Evolutionary conservation across 768 basidiomycete species (phyloP).

Genomic region (Mycena galericulata): DNA sequence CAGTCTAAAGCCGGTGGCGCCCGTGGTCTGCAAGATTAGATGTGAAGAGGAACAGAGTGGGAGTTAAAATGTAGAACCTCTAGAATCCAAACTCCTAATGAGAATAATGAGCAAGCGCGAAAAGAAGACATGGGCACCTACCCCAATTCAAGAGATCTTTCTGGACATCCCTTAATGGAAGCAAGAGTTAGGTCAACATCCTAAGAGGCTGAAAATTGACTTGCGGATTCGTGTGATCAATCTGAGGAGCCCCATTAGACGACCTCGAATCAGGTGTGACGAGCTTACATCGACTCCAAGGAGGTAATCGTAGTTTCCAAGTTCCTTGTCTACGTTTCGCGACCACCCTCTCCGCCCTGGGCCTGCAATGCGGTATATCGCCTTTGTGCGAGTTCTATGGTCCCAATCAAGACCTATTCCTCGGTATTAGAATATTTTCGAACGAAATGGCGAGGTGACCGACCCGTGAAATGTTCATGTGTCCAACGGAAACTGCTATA

Average conservation of each 20-base stretch:
- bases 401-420: slow-evolving; percentile 84
- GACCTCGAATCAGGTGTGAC: not conserved
- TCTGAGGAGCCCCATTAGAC: slow-evolving; percentile 54
- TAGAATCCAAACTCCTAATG: slow-evolving; percentile 11
- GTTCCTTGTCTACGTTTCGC: slow-evolving; percentile 74
- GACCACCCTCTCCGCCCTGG: slow-evolving; percentile 85
- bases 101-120: slow-evolving; percentile 50
- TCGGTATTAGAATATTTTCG: slow-evolving; percentile 36
- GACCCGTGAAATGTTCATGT: slow-evolving; percentile 84
- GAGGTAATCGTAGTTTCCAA: slow-evolving; percentile 91
- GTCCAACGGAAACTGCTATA: slow-evolving; percentile 82
- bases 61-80: slow-evolving; percentile 15
- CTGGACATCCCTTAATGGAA: slow-evolving; percentile 61
- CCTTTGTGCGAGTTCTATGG: slow-evolving; percentile 68
- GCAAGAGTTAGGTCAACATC: not conserved
- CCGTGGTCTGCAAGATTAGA: slow-evolving; percentile 63
- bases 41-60: slow-evolving; percentile 1
- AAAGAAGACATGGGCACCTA: slow-evolving; percentile 63
- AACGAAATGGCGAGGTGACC: not conserved
- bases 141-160: slow-evolving; percentile 85
- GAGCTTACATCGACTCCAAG: slow-evolving; percentile 76
- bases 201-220: not conserved
- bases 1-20: slow-evolving; percentile 81
- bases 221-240: slow-evolving; percentile 82
- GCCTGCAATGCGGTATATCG: slow-evolving; percentile 80